Evolutionary conservation across 2,329 filamentous ascomycete genomes (phyloP), one percentile per base, ranked within the genome.

Genomic region (Colletotrichum aenigma): DNA sequence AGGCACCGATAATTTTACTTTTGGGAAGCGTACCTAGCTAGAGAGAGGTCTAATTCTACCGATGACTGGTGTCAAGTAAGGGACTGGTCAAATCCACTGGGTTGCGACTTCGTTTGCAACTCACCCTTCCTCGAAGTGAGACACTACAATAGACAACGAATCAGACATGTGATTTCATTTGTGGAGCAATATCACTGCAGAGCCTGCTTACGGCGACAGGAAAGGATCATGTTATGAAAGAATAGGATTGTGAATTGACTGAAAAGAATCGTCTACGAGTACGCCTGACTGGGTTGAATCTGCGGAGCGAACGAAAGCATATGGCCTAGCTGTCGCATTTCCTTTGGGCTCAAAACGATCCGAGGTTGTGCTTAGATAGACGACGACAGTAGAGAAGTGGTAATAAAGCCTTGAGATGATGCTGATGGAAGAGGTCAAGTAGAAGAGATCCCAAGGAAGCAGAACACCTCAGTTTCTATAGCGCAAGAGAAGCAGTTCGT

Each of bases 391-490:
- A 52, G n/a, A 52, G 2, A 43, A 48, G 3, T 48, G 5, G 18
- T 0, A 10, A 0, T 10, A 12, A 1, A n/a, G 5, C 9, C 9
- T 48, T 48, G 38, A 48, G 18, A 48, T 18, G 6, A 48, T 48
- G 38, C 18, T 48, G 38, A 48, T n/a, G 18, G 9, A 3, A 10
- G 10, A 2, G 43, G 4, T 21, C 12, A 21, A 7, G 3, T 13
- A 48, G 12, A 13, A 12, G n/a, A 6, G 43, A n/a, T 48, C 43
- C 3, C 43, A 13, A 1, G 6, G 9, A 21, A 21, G 6, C 43
- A 21, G 12, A 1, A 2, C 1, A 4, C 4, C 1, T 52, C 7
- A 2, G 10, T 13, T 52, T 21, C n/a, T 24, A 0, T 3, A 4
- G 10, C 43, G 6, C 43, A 1, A 13, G n/a, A 52, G 12, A 52